Base-by-base conservation (phyloP, 1,284 basidiomycete genomes). In the Cutaneotrichosporon curvatum region DNA sequence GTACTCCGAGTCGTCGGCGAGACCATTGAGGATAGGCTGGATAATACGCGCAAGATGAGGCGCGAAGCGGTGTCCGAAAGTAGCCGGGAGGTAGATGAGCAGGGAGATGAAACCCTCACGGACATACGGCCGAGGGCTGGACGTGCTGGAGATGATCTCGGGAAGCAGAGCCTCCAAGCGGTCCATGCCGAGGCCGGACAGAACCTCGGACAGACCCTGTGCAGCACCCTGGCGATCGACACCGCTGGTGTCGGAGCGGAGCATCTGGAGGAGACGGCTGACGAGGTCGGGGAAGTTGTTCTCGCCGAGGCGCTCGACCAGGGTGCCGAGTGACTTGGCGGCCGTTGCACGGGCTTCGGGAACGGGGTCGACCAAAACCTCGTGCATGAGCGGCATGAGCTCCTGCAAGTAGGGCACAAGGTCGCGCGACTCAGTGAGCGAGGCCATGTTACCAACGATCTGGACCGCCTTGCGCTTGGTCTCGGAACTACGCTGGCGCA, bases 101-200 rank as follows among this genome's bases (percentile, higher is more conserved):
- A 99, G 75, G 2, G 92, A 96, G 81, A 99, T 97, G 76, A 97
- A 96, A 20, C 95, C 95, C 77, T 98, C 95, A 43, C 92, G 82
- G 33, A 98, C 89, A 44, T 92, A 94, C 22, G 91, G 79, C 19
- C 88, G 78, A 5, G 88, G 84, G 44, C 87, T 94, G 58, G 87
- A 82, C 1, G 91, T 88, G 69, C 89, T 96, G 35, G 80, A 80
- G 59, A 98, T 86, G 64, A 98, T 89, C 57, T 95, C 90, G 0
- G 95, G 95, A 7, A 98, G 78, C 4, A 99, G 77, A 7, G 85
- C 87, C 68, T 98, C 95, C 61, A 99, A 80, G 44, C 92, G 81
- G 61, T 98, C 95, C 84, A 96, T 95, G 23, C 95, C 95, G 31
- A 98, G 79, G 37, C 90, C 94, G 1, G 92, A 85, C 11, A 98